Evolutionary conservation across 768 basidiomycete genomes (phyloP).

Genomic region (Phlebiopsis flavidoalba): DNA sequence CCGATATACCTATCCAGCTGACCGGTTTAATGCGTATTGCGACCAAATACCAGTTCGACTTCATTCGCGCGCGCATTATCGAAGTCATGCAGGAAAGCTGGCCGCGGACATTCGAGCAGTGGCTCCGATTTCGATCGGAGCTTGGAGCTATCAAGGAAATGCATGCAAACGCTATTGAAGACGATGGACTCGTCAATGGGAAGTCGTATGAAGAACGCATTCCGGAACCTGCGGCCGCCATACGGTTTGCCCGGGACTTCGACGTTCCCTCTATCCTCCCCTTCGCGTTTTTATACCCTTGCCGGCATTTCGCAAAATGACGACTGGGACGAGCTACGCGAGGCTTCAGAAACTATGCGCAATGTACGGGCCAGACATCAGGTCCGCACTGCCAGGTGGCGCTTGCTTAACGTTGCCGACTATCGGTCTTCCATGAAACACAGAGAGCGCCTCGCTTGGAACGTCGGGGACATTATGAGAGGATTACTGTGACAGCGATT

Average conservation of each 20-base stretch:
- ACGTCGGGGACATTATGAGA: too few relatives aligned
- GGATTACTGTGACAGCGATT: too few relatives aligned
- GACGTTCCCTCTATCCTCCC: conserved; percentile 10
- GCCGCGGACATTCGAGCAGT: conserved; percentile 18
- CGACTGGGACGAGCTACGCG: background rate
- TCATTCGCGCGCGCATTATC: conserved; percentile 18
- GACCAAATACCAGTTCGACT: conserved; percentile 24
- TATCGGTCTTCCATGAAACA: background rate
- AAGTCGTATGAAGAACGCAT: background rate
- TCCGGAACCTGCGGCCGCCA: conserved; percentile 4
- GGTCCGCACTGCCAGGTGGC: background rate
- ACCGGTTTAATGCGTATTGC: conserved; percentile 18
- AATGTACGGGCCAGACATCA: background rate
- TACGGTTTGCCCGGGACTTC: conserved; percentile 10
- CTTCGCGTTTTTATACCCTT: conserved; percentile 9
- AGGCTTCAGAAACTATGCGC: too few relatives aligned
- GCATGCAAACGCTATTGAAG: too few relatives aligned
- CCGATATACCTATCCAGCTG: conserved; percentile 15
- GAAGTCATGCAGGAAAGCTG: conserved; percentile 21
- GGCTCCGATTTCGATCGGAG: background rate
- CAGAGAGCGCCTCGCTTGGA: background rate
- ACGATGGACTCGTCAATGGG: background rate
- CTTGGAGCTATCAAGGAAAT: background rate
- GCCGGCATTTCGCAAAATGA: background rate
- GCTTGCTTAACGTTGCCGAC: background rate